These are phyloP conservation scores for Suillus hirtellus DNA, from an alignment of 768 basidiomycete genomes.

Conservation along the genomic window DNA sequence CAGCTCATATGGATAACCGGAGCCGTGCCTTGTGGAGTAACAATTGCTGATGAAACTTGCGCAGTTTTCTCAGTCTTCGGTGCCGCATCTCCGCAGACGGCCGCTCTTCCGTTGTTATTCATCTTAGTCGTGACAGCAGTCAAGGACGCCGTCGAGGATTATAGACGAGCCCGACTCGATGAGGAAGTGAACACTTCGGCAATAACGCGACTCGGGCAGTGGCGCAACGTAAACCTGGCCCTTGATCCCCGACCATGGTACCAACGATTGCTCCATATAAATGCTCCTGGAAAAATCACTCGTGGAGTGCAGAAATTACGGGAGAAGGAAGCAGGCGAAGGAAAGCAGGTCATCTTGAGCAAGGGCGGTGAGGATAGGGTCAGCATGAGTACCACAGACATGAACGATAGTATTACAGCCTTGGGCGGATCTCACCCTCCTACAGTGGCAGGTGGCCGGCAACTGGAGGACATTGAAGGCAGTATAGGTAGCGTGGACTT, in stretches of 20 bases:
- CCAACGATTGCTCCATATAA: constrained; percentile 70
- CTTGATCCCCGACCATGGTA: constrained; percentile 74
- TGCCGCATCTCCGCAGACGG: constrained; percentile 76
- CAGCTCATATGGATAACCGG: background rate
- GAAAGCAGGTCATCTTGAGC: constrained; percentile 62
- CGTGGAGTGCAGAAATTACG: constrained; percentile 85
- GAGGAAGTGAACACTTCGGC: constrained; percentile 95
- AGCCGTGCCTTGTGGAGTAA: constrained; percentile 2
- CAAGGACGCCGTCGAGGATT: constrained; percentile 97
- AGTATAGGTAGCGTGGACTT: constrained; percentile 50
- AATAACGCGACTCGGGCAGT: constrained; percentile 84
- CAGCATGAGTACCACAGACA: constrained; percentile 47
- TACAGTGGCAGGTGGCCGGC: constrained; percentile 46
- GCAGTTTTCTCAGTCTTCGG: constrained; percentile 90
- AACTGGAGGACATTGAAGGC: constrained; percentile 61
- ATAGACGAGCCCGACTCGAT: constrained; percentile 83
- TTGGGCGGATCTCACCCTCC: constrained; percentile 24
- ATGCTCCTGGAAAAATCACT: constrained; percentile 72
- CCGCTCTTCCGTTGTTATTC: constrained; percentile 84
- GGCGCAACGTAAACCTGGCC: constrained; percentile 89
- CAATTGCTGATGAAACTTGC: constrained; percentile 13
- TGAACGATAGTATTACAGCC: constrained; percentile 44
- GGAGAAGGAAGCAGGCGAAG: constrained; percentile 74
- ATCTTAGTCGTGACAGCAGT: constrained; percentile 88
- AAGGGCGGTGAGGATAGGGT: constrained; percentile 35